Base-by-base conservation (phyloP, 768 basidiomycete genomes). In the Guyanaporus albipodus region DNA sequence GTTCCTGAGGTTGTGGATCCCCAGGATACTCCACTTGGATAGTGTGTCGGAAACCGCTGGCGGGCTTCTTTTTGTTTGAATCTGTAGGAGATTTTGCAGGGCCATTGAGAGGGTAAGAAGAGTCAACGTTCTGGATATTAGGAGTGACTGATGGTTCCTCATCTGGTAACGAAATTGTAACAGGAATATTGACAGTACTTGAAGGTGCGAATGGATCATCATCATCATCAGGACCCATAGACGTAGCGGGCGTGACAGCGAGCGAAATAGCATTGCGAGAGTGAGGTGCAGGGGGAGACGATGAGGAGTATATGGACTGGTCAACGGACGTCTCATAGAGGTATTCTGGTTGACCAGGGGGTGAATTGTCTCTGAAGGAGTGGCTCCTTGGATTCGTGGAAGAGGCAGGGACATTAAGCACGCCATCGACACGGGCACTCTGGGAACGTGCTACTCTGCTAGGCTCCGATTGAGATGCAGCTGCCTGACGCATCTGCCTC, bases 11-110 rank as follows among this genome's bases (percentile, higher is more conserved):
- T 4, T 46, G 46, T 24, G 56, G 76, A 45, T 84, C 83, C 47
- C 86, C 87, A 6, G 57, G 48, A 58, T 97, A 98, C 67, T 99
- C 96, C 49, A 98, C 87, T 66, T 98, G 96, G 38, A 98, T 90
- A 9, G 96, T 98, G 67, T 98, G 93, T 39, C 92, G 74, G 66
- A 87, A 84, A 43, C 74, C 74, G 2, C 51, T 23, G 8, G 59
- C 17, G 17, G 68, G 70, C 49, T 71, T 80, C 53, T 75, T 71
- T 62, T 78, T 80, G 45, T 70, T 62, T 24, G 63, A 48, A 39
- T 84, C 71, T 4, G 67, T 57, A 14, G 67, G 72, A 12, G 67
- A 59, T 27, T 68, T 66, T 31, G 64, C 59, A 51, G 56, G 59
- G 19, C 52, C 59, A 22, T 59, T 60, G 49, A 58, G 26, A 49